phyloP scores from a whole-genome alignment of 805 yeast genomes.

The Kuraishia capsulata region DNA sequence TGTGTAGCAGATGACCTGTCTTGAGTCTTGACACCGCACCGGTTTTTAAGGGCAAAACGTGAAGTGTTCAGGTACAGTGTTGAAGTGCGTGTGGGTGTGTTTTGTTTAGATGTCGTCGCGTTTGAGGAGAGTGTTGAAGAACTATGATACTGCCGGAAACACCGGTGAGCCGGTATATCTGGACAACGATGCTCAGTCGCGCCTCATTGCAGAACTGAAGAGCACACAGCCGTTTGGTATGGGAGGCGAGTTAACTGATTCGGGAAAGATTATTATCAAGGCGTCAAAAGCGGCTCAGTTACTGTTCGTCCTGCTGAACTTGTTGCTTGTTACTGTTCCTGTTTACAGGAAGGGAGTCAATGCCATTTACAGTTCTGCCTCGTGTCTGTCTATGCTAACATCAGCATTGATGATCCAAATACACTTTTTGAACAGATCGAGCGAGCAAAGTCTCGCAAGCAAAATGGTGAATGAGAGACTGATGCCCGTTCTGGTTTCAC shows the following conservation, averaged over 20 bases:
- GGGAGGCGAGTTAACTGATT: slow-evolving; percentile 3
- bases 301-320: slow-evolving; percentile 12
- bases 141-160: slow-evolving; percentile 10
- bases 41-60: no score
- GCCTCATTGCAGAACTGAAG: slow-evolving; percentile 9
- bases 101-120: slow-evolving; percentile 22
- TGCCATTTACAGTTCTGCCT: slow-evolving; percentile 13
- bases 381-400: slow-evolving; percentile 13
- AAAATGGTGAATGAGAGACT: not conserved
- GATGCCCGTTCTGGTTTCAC: not conserved
- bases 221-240: slow-evolving; percentile 12
- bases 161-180: slow-evolving; percentile 10
- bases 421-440: slow-evolving; percentile 8
- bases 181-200: slow-evolving; percentile 15
- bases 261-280: slow-evolving; percentile 6
- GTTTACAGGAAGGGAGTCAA: slow-evolving; percentile 15
- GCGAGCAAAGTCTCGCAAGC: not conserved
- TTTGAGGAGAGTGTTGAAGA: slow-evolving; percentile 14
- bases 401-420: slow-evolving; percentile 12
- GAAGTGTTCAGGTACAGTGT: no score
- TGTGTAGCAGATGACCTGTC: no score
- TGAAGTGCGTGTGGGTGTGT: no score
- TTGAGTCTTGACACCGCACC: no score
- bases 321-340: slow-evolving; percentile 16
- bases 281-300: slow-evolving; percentile 10